Evolutionary conservation across 2,329 filamentous ascomycete species (phyloP).

Genomic region (Colletotrichum sidae): DNA sequence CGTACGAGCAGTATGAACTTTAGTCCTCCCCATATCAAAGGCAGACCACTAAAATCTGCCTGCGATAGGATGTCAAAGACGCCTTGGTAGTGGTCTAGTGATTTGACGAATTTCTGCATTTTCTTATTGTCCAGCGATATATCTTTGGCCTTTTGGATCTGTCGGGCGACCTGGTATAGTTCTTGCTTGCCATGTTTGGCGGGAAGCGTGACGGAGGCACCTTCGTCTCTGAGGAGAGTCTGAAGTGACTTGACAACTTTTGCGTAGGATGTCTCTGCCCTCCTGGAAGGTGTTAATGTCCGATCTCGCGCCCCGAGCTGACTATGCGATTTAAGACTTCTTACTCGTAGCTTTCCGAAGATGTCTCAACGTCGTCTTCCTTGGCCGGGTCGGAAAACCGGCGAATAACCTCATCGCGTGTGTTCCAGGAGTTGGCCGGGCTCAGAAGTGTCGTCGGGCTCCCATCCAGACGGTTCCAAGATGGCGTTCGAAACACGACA

Average conservation of each 20-base stretch:
- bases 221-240: slow-evolving; percentile 39
- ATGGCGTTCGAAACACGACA: slow-evolving; percentile 31
- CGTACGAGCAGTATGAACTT: slow-evolving; percentile 37
- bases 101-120: slow-evolving; percentile 39
- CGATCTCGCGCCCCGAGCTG: not conserved
- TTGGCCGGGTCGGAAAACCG: slow-evolving; percentile 41
- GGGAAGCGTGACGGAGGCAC: slow-evolving; percentile 23
- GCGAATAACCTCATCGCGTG: slow-evolving; percentile 38
- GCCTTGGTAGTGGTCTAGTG: slow-evolving; percentile 40
- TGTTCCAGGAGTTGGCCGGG: slow-evolving; percentile 21
- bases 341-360: slow-evolving; percentile 16
- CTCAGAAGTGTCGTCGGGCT: slow-evolving; percentile 26
- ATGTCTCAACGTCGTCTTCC: slow-evolving; percentile 20
- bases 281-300: slow-evolving; percentile 18
- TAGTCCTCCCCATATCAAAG: slow-evolving; percentile 42
- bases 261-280: slow-evolving; percentile 38
- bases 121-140: slow-evolving; percentile 36
- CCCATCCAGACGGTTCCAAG: slow-evolving; percentile 23
- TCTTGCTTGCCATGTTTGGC: slow-evolving; percentile 34
- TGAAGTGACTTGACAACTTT: slow-evolving; percentile 39
- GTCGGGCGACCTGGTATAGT: slow-evolving; percentile 36
- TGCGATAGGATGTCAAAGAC: slow-evolving; percentile 44
- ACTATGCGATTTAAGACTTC: not conserved
- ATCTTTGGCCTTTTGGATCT: slow-evolving; percentile 32
- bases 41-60: slow-evolving; percentile 41